These are phyloP conservation scores for Penicillium freii DNA, from an alignment of 2,329 filamentous ascomycete genomes.

Conservation along the genomic window DNA sequence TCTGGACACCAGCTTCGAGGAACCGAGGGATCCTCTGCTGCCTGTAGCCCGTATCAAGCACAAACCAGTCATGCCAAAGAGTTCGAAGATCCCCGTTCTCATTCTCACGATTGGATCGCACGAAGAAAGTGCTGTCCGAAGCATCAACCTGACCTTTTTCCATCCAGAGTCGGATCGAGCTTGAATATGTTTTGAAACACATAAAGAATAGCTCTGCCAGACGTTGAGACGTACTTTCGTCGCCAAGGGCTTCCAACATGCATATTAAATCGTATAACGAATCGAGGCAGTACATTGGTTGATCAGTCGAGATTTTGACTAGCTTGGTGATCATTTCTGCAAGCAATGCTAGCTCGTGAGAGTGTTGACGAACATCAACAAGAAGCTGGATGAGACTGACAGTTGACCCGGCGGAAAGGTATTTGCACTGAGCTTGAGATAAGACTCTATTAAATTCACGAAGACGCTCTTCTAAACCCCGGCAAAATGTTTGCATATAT, in stretches of 20 bases:
- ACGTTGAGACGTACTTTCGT: slow-evolving; percentile 59
- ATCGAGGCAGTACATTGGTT: slow-evolving; percentile 74
- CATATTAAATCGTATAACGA: slow-evolving; percentile 70
- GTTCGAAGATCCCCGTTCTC: slow-evolving; percentile 58
- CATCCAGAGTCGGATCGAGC: slow-evolving; percentile 81
- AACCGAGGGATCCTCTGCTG: slow-evolving; percentile 70
- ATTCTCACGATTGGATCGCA: slow-evolving; percentile 58
- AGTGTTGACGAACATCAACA: slow-evolving; percentile 54
- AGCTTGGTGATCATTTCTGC: slow-evolving; percentile 62
- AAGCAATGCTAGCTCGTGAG: slow-evolving; percentile 59
- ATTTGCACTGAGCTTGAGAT: slow-evolving; percentile 58
- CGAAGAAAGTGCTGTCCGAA: slow-evolving; percentile 71
- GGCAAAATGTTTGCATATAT: slow-evolving; percentile 69
- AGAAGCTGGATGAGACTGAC: slow-evolving; percentile 67
- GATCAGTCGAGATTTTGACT: slow-evolving; percentile 42
- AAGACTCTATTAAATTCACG: slow-evolving; percentile 58
- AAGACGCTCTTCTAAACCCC: slow-evolving; percentile 59
- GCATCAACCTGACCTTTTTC: slow-evolving; percentile 67
- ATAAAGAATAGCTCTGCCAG: slow-evolving; percentile 71
- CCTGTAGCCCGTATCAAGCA: slow-evolving; percentile 59
- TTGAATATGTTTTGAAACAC: slow-evolving; percentile 78
- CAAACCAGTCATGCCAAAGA: slow-evolving; percentile 75
- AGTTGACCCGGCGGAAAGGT: slow-evolving; percentile 55
- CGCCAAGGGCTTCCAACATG: slow-evolving; percentile 67
- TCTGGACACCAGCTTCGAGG: slow-evolving; percentile 64